A percentile compares a stretch with the other conserved stretches of the same genome.
These are phyloP conservation scores for Talaromyces pinophilus DNA, from an alignment of 2,329 filamentous ascomycete genomes.

Conservation along the genomic window DNA sequence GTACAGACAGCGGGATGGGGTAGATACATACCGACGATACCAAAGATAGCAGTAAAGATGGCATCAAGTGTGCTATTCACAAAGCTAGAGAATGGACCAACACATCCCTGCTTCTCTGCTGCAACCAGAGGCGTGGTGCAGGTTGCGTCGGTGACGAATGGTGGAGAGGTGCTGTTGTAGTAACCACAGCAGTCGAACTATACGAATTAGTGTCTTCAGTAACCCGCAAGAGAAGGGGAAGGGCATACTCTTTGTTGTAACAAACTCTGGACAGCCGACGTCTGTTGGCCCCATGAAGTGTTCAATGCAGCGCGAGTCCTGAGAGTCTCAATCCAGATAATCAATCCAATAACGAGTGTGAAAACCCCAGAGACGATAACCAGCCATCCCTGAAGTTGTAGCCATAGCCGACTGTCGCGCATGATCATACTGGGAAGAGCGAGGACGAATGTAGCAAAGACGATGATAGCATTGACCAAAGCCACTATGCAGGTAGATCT, in stretches of 20 bases:
- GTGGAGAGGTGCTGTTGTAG: slow-evolving; percentile 68
- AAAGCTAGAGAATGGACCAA: slow-evolving; percentile 66
- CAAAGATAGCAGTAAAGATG: slow-evolving; percentile 78
- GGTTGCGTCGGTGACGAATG: slow-evolving; percentile 67
- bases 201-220: neutral
- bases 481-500: slow-evolving; percentile 52
- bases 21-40: slow-evolving; percentile 64
- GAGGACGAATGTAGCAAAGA: slow-evolving; percentile 68
- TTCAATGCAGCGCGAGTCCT: slow-evolving; percentile 64
- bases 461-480: slow-evolving; percentile 70
- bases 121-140: slow-evolving; percentile 72
- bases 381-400: slow-evolving; percentile 69
- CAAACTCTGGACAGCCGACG: slow-evolving; percentile 61
- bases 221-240: neutral
- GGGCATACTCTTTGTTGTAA: slow-evolving; percentile 66
- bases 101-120: slow-evolving; percentile 69
- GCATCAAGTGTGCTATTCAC: slow-evolving; percentile 71
- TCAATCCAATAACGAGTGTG: slow-evolving; percentile 65
- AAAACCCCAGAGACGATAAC: slow-evolving; percentile 63
- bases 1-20: neutral
- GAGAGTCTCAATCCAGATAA: slow-evolving; percentile 73
- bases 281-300: slow-evolving; percentile 62
- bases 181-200: slow-evolving; percentile 83
- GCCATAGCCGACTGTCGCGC: slow-evolving; percentile 65
- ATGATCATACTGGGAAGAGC: slow-evolving; percentile 72